phyloP scores from a whole-genome alignment of 2,329 filamentous ascomycete species.

The Ilyonectria destructans region DNA sequence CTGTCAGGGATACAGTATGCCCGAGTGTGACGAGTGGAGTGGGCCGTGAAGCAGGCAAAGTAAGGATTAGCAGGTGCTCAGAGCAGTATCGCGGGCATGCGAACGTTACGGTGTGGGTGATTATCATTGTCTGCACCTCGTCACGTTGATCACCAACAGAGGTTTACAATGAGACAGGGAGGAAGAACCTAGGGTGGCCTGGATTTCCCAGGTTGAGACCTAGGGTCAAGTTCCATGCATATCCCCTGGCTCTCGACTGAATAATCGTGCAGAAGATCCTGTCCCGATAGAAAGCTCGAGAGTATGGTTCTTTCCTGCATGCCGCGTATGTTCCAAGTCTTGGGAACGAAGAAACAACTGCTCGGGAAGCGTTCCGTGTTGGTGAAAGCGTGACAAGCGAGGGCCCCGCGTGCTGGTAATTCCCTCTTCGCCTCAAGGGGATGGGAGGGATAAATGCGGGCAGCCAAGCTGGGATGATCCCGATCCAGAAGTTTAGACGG shows the following conservation, averaged over 20 bases:
- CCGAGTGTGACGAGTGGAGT: constrained; percentile 15
- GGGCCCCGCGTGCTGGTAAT: background rate
- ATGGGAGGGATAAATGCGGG: background rate
- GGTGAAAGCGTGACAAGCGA: constrained; percentile 22
- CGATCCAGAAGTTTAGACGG: background rate
- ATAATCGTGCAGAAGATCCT: constrained; percentile 11
- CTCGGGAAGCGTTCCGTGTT: background rate
- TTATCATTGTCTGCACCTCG: constrained; percentile 36
- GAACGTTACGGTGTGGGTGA: constrained; percentile 43
- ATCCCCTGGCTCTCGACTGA: constrained; percentile 7
- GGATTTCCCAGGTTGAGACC: background rate
- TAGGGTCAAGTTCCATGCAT: constrained; percentile 13
- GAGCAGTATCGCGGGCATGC: constrained; percentile 26
- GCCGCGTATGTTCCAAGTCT: background rate
- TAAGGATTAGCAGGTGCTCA: constrained; percentile 27
- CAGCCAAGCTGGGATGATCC: constrained; percentile 1
- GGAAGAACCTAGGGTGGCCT: background rate
- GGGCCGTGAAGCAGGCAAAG: constrained; percentile 20
- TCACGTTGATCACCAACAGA: constrained; percentile 46
- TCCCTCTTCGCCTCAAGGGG: background rate
- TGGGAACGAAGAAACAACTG: constrained; percentile 16
- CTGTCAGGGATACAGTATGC: background rate
- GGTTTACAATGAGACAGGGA: constrained; percentile 12
- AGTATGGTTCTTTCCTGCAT: constrained; percentile 2
- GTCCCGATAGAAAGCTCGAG: background rate